Conservation (phyloP, 1,284 basidiomycete genomes). For the Wallemia ichthyophaga region DNA sequence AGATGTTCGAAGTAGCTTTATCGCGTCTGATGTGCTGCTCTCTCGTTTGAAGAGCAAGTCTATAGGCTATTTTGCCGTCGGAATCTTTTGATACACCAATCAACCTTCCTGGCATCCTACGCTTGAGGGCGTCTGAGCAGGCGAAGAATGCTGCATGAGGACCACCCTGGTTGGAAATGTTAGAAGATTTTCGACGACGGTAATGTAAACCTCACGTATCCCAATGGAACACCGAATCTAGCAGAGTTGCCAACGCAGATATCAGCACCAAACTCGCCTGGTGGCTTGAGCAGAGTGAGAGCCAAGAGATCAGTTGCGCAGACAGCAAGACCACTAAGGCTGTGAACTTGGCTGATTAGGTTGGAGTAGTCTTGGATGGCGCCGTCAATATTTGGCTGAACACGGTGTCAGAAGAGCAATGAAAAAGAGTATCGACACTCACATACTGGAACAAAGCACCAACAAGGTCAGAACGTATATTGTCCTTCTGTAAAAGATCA, state of each 20-base stretch:
- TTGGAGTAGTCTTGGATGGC: constrained; percentile 42
- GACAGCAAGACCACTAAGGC: constrained; percentile 43
- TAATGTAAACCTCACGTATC: constrained; percentile 8
- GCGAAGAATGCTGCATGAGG: constrained; percentile 92
- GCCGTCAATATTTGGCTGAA: constrained; percentile 57
- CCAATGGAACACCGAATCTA: constrained; percentile 41
- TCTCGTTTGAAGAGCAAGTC: constrained; percentile 76
- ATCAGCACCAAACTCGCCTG: constrained; percentile 95
- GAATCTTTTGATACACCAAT: constrained; percentile 70
- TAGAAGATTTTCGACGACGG: not conserved
- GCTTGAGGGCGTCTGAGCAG: constrained; percentile 66
- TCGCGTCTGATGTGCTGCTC: constrained; percentile 91
- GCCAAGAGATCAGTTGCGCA: constrained; percentile 79
- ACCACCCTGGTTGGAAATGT: constrained; percentile 52
- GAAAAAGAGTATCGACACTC: not conserved
- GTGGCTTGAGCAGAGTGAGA: constrained; percentile 72
- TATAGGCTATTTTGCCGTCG: constrained; percentile 59
- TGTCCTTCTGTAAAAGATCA: constrained; percentile 24
- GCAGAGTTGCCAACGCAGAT: constrained; percentile 83
- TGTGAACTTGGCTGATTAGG: constrained; percentile 39
- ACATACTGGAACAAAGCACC: constrained; percentile 67
- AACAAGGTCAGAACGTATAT: constrained; percentile 33
- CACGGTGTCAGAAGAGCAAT: not conserved
- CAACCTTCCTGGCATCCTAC: constrained; percentile 85
- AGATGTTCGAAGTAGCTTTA: constrained; percentile 82